Evolutionary conservation across 2,329 filamentous ascomycete species (phyloP).

Genomic region (Pseudohalonectria lignicola): DNA sequence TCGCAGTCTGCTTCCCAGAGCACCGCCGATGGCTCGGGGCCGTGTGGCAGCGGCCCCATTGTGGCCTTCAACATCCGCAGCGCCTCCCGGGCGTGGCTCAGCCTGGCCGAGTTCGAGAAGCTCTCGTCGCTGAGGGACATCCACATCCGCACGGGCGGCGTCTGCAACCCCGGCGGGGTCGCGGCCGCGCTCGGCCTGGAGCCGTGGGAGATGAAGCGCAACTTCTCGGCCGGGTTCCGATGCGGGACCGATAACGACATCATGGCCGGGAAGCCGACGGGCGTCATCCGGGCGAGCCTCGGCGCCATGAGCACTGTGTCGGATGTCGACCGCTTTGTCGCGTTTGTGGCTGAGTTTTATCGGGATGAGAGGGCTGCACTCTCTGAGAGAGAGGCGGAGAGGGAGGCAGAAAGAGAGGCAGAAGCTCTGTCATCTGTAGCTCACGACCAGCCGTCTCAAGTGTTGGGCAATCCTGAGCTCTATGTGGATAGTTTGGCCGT

Average conservation of each 20-base stretch:
- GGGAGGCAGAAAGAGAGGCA: too few species aligned
- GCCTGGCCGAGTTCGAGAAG: constrained; percentile 79
- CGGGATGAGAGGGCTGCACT: constrained; percentile 10
- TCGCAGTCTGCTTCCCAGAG: constrained; percentile 20
- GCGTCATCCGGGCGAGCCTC: constrained; percentile 73
- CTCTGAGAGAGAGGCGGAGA: too few species aligned
- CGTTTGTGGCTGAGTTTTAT: constrained; percentile 64
- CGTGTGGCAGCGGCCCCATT: constrained; percentile 54
- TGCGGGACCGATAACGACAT: constrained; percentile 80
- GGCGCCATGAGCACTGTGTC: constrained; percentile 77
- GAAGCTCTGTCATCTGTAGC: too few species aligned
- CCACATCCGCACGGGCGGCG: constrained; percentile 75
- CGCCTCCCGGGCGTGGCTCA: constrained; percentile 60
- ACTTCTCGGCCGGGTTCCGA: constrained; percentile 74
- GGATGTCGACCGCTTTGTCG: constrained; percentile 63
- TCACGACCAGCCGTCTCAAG: too few species aligned
- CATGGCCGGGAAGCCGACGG: constrained; percentile 75
- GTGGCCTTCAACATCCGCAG: constrained; percentile 76
- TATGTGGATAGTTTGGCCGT: constrained; percentile 38
- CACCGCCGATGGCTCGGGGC: neutral
- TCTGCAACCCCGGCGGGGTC: constrained; percentile 88
- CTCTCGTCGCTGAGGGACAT: constrained; percentile 68
- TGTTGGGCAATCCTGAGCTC: neutral
- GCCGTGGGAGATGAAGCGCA: constrained; percentile 71
- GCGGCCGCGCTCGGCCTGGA: constrained; percentile 61